Evolutionary conservation across 352 stramenopile species (phyloP).

Genomic region (Phytophthora ramorum): DNA sequence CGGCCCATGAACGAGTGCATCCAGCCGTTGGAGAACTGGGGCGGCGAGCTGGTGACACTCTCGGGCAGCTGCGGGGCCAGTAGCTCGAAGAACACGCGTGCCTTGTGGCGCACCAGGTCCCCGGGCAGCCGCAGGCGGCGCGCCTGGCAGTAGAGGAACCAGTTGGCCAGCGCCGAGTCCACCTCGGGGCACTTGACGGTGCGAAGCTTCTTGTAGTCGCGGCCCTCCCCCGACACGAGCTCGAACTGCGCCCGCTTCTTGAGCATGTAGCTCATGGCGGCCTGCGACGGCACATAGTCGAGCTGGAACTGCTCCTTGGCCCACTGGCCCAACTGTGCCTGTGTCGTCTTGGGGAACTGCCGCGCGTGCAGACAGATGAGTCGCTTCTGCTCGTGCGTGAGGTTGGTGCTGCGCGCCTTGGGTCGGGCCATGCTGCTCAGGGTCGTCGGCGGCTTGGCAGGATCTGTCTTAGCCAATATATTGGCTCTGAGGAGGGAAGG

Average conservation of each 20-base stretch:
- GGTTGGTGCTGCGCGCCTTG: conserved; percentile 71
- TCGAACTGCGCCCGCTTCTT: conserved; percentile 76
- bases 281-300: conserved; percentile 72
- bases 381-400: conserved; percentile 86
- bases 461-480: conserved; percentile 44
- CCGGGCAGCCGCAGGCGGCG: conserved; percentile 64
- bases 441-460: conserved; percentile 1
- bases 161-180: conserved; percentile 82
- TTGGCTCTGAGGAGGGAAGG: conserved; percentile 10
- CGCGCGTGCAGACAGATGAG: conserved; percentile 79
- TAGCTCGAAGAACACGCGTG: conserved; percentile 69
- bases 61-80: conserved; percentile 50
- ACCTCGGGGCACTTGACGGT: conserved; percentile 81
- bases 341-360: conserved; percentile 75
- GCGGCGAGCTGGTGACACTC: conserved; percentile 44
- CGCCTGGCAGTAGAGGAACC: conserved; percentile 79
- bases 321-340: conserved; percentile 78
- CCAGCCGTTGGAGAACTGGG: conserved; percentile 90
- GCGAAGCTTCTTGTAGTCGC: conserved; percentile 78
- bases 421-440: conserved; percentile 13
- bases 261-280: conserved; percentile 85
- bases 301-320: conserved; percentile 74
- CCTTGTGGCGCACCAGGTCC: conserved; percentile 81
- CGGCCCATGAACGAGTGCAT: conserved; percentile 85
- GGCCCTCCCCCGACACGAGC: conserved; percentile 77